A percentile compares a stretch with the other conserved stretches of the same genome.
phyloP scores from a whole-genome alignment of 768 basidiomycete genomes.

The Auriculariales sp. region DNA sequence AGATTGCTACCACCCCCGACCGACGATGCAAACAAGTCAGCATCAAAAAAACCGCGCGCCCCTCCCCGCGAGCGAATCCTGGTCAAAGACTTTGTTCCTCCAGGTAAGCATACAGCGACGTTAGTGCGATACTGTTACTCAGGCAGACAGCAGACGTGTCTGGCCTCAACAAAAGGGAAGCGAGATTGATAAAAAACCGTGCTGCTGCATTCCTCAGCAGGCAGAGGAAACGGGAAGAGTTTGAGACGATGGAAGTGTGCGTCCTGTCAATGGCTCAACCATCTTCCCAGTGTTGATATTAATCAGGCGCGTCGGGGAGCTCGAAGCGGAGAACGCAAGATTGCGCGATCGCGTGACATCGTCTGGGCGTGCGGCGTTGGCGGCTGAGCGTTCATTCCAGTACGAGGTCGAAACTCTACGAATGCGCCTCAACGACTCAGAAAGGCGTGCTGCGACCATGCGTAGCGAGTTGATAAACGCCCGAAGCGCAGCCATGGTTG shows the following conservation, averaged over 20 bases:
- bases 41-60: background rate
- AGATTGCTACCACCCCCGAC: background rate
- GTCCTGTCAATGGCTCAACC: conserved; percentile 16
- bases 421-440: background rate
- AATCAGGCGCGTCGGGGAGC: conserved; percentile 60
- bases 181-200: conserved; percentile 81
- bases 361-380: background rate
- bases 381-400: background rate
- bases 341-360: conserved; percentile 18
- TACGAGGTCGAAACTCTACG: background rate
- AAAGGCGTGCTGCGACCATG: background rate
- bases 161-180: conserved; percentile 80
- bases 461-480: background rate
- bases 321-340: conserved; percentile 72
- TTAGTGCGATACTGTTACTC: conserved; percentile 3
- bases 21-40: background rate
- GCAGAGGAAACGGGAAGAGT: conserved; percentile 85
- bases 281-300: background rate
- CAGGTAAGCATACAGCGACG: conserved; percentile 14
- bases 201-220: conserved; percentile 85
- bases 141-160: conserved; percentile 42
- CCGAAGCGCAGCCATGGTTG: too few relatives aligned
- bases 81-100: conserved; percentile 79
- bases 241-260: conserved; percentile 82
- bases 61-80: conserved; percentile 30